A percentile compares a stretch with the other conserved stretches of the same genome.
These are phyloP conservation scores for Aristolochia californica DNA, from an alignment of 164 flowering plant genomes.

Conservation along the genomic window DNA sequence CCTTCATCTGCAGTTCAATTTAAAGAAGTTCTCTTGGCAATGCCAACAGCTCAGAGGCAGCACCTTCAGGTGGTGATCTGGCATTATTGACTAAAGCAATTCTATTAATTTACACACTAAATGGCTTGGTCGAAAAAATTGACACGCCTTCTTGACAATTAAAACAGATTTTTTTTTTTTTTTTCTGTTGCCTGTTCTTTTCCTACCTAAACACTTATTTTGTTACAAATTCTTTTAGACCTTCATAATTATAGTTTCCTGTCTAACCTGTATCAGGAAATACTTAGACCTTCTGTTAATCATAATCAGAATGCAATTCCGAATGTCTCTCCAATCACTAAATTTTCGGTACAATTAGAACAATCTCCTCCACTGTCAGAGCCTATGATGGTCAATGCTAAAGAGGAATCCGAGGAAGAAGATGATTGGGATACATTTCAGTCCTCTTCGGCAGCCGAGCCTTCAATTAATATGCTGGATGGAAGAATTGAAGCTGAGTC, in stretches of 20 bases:
- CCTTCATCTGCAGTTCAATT: constrained; percentile 59
- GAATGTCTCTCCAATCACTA: constrained; percentile 40
- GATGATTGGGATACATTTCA: constrained; percentile 99
- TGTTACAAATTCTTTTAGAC: too few relatives aligned
- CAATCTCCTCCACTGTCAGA: constrained; percentile 10
- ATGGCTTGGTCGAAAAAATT: not conserved
- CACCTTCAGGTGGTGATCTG: constrained; percentile 59
- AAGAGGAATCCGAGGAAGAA: constrained; percentile 23
- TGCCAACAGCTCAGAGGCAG: constrained; percentile 60
- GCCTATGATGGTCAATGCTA: constrained; percentile 3
- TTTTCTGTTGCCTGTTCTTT: not conserved
- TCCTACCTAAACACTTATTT: not conserved
- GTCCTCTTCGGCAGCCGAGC: constrained; percentile 63
- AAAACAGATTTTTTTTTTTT: not conserved
- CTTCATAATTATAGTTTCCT: constrained; percentile 5
- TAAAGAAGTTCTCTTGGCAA: constrained; percentile 65
- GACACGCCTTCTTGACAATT: not conserved
- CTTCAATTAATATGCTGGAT: constrained; percentile 14
- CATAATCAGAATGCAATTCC: constrained; percentile 34
- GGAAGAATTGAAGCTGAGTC: constrained; percentile 13
- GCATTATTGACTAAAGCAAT: not conserved
- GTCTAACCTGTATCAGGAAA: constrained; percentile 36
- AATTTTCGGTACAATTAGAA: constrained; percentile 42
- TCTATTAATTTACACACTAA: not conserved
- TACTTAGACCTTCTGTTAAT: constrained; percentile 73